A percentile compares a stretch with the other conserved stretches of the same genome.
Evolutionary conservation across 345 rosid genomes (phyloP).

Genomic region (Arabidopsis arenosa): DNA sequence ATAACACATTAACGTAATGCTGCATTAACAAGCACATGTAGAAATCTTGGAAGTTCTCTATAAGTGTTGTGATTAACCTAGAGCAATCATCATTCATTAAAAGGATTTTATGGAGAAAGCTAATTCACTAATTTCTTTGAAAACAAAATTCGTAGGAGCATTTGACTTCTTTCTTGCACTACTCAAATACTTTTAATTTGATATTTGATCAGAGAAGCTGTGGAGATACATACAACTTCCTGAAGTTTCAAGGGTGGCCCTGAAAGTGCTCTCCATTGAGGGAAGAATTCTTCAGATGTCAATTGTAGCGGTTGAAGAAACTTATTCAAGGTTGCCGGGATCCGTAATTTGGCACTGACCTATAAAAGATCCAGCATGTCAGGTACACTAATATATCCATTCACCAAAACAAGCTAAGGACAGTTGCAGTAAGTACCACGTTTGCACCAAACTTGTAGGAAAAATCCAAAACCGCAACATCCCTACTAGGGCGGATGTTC

Average conservation of each 20-base stretch:
- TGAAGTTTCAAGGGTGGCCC: constrained; percentile 99
- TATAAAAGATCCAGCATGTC: constrained; percentile 44
- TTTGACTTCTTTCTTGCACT: neutral
- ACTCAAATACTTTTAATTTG: neutral
- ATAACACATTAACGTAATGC: neutral
- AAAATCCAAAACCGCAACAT: constrained; percentile 94
- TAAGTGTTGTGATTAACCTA: neutral
- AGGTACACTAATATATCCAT: constrained; percentile 23
- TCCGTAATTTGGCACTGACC: constrained; percentile 91
- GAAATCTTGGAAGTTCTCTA: neutral
- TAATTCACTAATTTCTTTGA: neutral
- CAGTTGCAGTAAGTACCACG: constrained; percentile 57
- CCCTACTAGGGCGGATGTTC: constrained; percentile 90
- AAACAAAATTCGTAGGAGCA: neutral
- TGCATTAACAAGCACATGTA: neutral
- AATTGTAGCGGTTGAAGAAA: constrained; percentile 84
- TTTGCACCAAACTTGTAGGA: constrained; percentile 77
- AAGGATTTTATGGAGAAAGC: neutral
- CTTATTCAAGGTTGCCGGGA: constrained; percentile 91
- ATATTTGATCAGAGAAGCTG: constrained; percentile 9
- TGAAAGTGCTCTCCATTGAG: constrained; percentile 95
- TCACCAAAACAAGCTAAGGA: constrained; percentile 27
- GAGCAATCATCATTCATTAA: neutral
- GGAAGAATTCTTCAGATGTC: constrained; percentile 87
- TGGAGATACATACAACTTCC: constrained; percentile 84